Evolutionary conservation across 2,329 filamentous ascomycete genomes (phyloP).

Genomic region (Xylaria sp.): DNA sequence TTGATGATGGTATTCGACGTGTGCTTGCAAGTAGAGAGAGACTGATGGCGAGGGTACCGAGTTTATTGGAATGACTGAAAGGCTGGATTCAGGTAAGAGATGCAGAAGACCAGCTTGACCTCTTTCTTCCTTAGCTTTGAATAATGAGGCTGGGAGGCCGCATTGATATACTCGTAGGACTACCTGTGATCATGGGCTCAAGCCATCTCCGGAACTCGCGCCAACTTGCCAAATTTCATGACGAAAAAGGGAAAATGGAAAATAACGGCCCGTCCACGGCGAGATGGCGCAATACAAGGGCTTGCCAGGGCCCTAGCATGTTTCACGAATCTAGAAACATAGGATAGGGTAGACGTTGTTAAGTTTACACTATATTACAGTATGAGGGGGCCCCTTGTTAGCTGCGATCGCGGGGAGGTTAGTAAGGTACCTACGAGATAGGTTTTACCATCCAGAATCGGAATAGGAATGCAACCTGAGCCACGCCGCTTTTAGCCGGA

Average conservation of each 20-base stretch:
- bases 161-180: slow-evolving; percentile 27
- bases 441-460: no score
- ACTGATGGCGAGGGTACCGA: slow-evolving; percentile 13
- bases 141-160: slow-evolving; percentile 14
- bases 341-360: slow-evolving; percentile 18
- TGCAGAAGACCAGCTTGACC: slow-evolving; percentile 34
- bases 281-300: slow-evolving; percentile 15
- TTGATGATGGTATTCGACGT: slow-evolving; percentile 15
- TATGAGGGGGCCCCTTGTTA: background rate
- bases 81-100: slow-evolving; percentile 20
- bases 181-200: background rate
- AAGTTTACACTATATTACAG: background rate
- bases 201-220: background rate
- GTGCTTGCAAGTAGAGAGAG: slow-evolving; percentile 1
- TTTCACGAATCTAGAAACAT: slow-evolving; percentile 31
- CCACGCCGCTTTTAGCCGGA: no score
- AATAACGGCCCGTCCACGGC: background rate
- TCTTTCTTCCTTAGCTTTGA: background rate
- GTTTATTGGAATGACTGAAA: slow-evolving; percentile 15
- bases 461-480: no score
- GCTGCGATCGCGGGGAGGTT: slow-evolving; percentile 21
- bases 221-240: slow-evolving; percentile 13
- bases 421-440: background rate
- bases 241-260: slow-evolving; percentile 12
- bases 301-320: slow-evolving; percentile 20